Base-by-base conservation (phyloP, 805 yeast genomes). In the Novakomyces olei region DNA sequence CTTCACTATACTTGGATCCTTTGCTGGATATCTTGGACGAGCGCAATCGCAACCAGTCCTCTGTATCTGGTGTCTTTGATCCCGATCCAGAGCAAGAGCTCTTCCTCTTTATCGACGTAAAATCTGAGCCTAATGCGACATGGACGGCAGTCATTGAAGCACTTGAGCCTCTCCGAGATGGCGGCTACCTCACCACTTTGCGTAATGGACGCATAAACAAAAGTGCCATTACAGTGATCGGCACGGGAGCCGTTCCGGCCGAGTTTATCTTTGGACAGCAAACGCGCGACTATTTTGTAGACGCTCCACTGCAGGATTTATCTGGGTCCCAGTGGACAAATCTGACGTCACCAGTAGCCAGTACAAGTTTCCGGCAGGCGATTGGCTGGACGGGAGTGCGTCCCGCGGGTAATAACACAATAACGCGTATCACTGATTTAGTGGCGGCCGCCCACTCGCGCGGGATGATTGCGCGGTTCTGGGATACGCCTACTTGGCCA, bases 401-500 rank as follows among this genome's bases (percentile, higher is more conserved):
- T 27, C 15, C 37, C 41, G 23, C 17, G 36, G 8, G 59, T 63
- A 2, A 50, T 68, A 25, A 48, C 47, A 15, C 38, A 37, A 1
- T 42, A 41, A 1, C 67, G 66, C 36, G 35, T 44, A 27, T 36
- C 27, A 1, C 41, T 19, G 7, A 39, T 65, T 16, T 39, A 40
- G 15, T 66, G 15, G 49, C 51, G 6, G 32, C 5, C 1, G 72
- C 77, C 2, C 78, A 72, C 41, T 43, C 48, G 2, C 37, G 51
- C 31, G 66, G 67, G 8, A 43, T 73, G 26, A 57, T 60, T 40
- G 65, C 78, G 0, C 54, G 85, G 35, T 54, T 73, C 19, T 75
- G 83, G 83, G 81, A 72, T 14, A 69, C 69, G 5, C 71, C 78
- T 1, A 56, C 57, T 33, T 73, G 80, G 80, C 81, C 83, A 3